Evolutionary conservation across 1,284 basidiomycete species (phyloP).

Genomic region (Rhodotorula glutinis): DNA sequence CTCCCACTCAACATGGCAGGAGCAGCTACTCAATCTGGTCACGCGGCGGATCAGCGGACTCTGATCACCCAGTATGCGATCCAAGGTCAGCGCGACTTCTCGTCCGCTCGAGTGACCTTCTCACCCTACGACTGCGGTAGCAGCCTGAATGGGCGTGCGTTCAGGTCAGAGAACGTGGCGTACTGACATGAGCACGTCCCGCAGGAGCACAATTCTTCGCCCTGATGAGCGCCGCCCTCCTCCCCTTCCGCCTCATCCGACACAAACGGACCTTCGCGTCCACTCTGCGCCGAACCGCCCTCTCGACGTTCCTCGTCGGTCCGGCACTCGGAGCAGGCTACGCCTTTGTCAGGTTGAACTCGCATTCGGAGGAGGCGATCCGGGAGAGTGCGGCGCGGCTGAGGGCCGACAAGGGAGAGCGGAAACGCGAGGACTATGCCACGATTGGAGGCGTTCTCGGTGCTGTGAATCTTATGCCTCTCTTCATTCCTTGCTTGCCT

Average conservation of each 20-base stretch:
- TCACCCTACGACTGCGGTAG: neutral
- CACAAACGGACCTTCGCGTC: neutral
- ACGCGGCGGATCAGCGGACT: neutral
- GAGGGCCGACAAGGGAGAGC: neutral
- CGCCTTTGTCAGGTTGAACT: neutral
- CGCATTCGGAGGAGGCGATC: neutral
- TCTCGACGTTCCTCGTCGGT: neutral
- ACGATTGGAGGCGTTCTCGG: neutral
- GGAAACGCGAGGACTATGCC: conserved; percentile 3
- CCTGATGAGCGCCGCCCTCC: neutral
- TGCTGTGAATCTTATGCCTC: neutral
- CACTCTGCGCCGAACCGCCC: neutral
- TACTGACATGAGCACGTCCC: no score
- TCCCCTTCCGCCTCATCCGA: neutral
- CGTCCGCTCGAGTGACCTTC: no score
- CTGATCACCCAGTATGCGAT: neutral
- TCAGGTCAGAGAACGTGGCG: no score
- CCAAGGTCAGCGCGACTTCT: neutral
- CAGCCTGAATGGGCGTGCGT: neutral
- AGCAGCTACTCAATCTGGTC: no score
- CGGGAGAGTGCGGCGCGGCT: neutral
- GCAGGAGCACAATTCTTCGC: neutral
- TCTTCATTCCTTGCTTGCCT: neutral
- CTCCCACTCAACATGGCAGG: no score
- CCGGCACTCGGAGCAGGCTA: neutral